A percentile compares a stretch with the other conserved stretches of the same genome.
Conservation (phyloP, 129 eudicot genomes). For the Ambrosia trifida region DNA sequence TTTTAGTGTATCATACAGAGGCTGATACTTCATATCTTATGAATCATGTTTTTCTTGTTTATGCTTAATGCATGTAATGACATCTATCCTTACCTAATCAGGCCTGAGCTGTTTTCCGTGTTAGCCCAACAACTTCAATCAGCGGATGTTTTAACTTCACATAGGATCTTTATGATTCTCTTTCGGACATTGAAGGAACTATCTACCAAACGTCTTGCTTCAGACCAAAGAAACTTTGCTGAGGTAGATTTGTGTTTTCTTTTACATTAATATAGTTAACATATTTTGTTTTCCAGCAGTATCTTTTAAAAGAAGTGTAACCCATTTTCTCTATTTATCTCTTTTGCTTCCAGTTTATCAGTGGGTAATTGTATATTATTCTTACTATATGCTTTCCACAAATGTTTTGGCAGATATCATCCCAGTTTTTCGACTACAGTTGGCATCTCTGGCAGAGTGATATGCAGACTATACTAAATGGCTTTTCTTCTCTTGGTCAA, state of each 20-base stretch:
- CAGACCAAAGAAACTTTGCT: conserved; percentile 90
- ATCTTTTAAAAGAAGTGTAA: neutral
- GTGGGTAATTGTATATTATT: conserved; percentile 7
- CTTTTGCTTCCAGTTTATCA: conserved; percentile 2
- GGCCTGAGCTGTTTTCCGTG: conserved; percentile 82
- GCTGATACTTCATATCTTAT: neutral
- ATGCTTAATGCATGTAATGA: conserved; percentile 20
- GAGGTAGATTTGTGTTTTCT: conserved; percentile 46
- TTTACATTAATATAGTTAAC: neutral
- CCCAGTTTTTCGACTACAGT: conserved; percentile 93
- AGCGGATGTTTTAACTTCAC: conserved; percentile 80
- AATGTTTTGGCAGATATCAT: conserved; percentile 72
- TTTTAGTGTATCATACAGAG: neutral
- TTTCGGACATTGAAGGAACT: conserved; percentile 88
- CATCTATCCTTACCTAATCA: conserved; percentile 37
- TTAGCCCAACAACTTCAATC: conserved; percentile 89
- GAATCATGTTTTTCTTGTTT: neutral
- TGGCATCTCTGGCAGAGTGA: conserved; percentile 99
- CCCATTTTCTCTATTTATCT: neutral
- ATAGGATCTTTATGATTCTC: conserved; percentile 86
- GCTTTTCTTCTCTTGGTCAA: conserved; percentile 67
- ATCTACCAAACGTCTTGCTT: conserved; percentile 84
- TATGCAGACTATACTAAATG: conserved; percentile 67
- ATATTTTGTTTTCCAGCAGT: neutral
- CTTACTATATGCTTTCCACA: conserved; percentile 29